Evolutionary conservation across 805 yeast genomes (phyloP), one percentile per base, ranked within the genome.

Genomic region (Barnettozyma sp.): DNA sequence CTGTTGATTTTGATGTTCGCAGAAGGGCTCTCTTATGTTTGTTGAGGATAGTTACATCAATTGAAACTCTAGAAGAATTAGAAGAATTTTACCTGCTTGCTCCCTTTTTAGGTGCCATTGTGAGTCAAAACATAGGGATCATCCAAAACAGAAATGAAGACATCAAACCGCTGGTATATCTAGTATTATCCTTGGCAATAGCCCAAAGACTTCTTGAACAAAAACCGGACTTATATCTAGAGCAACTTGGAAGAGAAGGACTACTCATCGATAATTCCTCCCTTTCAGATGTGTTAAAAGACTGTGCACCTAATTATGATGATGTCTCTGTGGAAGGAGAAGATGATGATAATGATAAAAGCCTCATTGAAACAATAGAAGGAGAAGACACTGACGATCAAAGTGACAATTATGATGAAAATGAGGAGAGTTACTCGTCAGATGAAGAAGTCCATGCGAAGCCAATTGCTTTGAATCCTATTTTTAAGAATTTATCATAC

Each of bases 171-270:
- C 65, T 63, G 39, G 50, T 68, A 6, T 53, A 76, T 12, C 56
- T 79, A 3, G 58, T 70, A 26, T 76, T 77, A 6, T 65, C 81
- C 0, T 55, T 82, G 10, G 57, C 70, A 2, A 55, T 79, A 11
- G 61, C 76, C 1, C 59, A 65, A 7, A 41, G 55, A 3, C 52
- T 83, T 33, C 56, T 75, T 1, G 54, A 55, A 6, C 64, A 67
- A 29, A 58, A 68, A 13, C 68, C 78, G 0, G 59, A 56, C 1
- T 40, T 55, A 1, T 77, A 71, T 38, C 49, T 76, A 6, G 48
- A 54, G 0, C 66, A 63, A 7, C 73, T 85, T 42, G 80, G 73
- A 46, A 69, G 82, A 37, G 94, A 85, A 48, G 95, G 95, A 0
- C 56, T 82, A n/a, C 52, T 79, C 4, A 56, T 67, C 13, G 84